Evolutionary conservation across 345 rosid species (phyloP).

Genomic region (Clarkia xantiana): DNA sequence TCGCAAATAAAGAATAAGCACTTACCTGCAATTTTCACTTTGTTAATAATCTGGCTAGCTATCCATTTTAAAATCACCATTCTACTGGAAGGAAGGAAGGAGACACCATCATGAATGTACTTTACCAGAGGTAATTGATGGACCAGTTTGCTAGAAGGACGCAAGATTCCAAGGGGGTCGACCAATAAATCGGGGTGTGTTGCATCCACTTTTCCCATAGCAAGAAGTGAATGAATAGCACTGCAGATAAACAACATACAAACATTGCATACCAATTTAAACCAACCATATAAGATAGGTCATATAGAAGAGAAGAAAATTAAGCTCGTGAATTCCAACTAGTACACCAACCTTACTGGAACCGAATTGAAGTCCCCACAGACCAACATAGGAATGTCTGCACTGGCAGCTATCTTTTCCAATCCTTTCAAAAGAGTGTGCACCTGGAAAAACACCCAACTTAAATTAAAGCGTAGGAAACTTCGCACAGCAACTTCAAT

Average conservation of each 20-base stretch:
- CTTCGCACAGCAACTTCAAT: background rate
- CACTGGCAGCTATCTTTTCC: conserved; percentile 94
- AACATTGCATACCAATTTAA: background rate
- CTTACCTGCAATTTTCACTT: too few relatives aligned
- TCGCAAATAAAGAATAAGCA: conserved; percentile 63
- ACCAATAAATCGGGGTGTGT: conserved; percentile 62
- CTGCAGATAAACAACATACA: conserved; percentile 24
- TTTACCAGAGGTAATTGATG: conserved; percentile 93
- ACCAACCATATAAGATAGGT: conserved; percentile 7
- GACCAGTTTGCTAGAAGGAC: conserved; percentile 70
- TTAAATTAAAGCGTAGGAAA: background rate
- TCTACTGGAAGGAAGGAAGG: background rate
- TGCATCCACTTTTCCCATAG: conserved; percentile 80
- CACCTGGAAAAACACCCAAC: conserved; percentile 28
- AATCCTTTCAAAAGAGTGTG: conserved; percentile 91
- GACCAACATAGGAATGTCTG: conserved; percentile 96
- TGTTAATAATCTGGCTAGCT: too few relatives aligned
- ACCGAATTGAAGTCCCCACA: conserved; percentile 93
- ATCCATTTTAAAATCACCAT: too few relatives aligned
- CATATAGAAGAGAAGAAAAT: background rate
- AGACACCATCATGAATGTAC: too few relatives aligned
- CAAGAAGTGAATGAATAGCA: conserved; percentile 95
- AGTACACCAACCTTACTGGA: conserved; percentile 59
- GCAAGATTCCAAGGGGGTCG: conserved; percentile 80
- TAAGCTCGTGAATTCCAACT: too few relatives aligned